Percentiles rank a stretch among this genome's conserved stretches.
Evolutionary conservation across 164 flowering plant species (phyloP).

Genomic region (Annona cherimola): DNA sequence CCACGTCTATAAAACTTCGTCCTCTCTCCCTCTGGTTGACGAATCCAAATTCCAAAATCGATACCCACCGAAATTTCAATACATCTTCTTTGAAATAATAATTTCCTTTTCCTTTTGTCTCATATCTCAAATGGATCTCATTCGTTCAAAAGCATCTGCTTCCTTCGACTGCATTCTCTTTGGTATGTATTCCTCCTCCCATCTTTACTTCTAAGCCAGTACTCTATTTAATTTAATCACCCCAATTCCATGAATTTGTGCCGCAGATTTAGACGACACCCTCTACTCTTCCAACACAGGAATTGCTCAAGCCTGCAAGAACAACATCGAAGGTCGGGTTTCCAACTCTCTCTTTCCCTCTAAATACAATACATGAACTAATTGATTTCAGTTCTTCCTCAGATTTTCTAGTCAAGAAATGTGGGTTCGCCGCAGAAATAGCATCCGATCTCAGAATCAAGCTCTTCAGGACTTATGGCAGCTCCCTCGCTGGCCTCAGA

Average conservation of each 20-base stretch:
- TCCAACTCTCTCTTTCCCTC: background rate
- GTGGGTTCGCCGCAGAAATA: conserved; percentile 45
- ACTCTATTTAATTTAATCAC: too few relatives aligned
- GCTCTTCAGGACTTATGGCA: conserved; percentile 78
- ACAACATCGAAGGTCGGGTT: conserved; percentile 63
- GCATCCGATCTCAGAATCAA: conserved; percentile 59
- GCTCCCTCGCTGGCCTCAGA: conserved; percentile 89
- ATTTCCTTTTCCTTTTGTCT: too few relatives aligned
- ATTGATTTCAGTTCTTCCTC: background rate
- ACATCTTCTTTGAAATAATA: too few relatives aligned
- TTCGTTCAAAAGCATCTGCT: too few relatives aligned
- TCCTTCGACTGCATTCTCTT: too few relatives aligned
- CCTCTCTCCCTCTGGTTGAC: too few relatives aligned
- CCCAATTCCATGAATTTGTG: background rate
- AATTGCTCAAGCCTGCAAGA: conserved; percentile 47
- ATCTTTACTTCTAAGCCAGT: too few relatives aligned
- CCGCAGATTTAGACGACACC: conserved; percentile 89
- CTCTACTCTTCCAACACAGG: conserved; percentile 60
- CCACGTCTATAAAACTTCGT: too few relatives aligned
- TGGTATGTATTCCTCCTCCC: too few relatives aligned
- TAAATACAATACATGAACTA: background rate
- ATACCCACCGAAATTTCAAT: too few relatives aligned
- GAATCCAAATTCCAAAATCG: too few relatives aligned
- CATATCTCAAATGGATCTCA: too few relatives aligned
- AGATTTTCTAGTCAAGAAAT: conserved; percentile 74